These are phyloP conservation scores for Hepatocystis sp. DNA, from an alignment of 169 alveolate species.

Conservation along the genomic window DNA sequence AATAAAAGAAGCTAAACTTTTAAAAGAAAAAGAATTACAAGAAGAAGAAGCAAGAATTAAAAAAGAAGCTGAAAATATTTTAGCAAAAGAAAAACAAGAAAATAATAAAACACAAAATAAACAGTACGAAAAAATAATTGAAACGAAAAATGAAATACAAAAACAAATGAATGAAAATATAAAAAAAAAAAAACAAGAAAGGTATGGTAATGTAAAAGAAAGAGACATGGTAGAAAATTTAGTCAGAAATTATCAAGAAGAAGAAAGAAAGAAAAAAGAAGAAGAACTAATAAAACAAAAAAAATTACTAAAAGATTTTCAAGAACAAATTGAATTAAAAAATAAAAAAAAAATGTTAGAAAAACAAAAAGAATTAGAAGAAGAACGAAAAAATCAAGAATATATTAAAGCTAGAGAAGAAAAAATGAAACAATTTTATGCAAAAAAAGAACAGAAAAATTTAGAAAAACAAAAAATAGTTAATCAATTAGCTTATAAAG, in stretches of 20 bases:
- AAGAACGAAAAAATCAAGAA: conserved; percentile 63
- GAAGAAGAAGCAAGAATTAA: conserved; percentile 35
- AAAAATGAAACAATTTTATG: conserved; percentile 26
- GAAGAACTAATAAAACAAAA: conserved; percentile 47
- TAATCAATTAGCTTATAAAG: conserved; percentile 65
- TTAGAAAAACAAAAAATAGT: conserved; percentile 72
- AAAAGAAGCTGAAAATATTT: conserved; percentile 30
- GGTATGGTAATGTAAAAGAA: conserved; percentile 23
- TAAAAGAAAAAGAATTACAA: conserved; percentile 14
- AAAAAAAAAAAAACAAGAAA: conserved; percentile 47
- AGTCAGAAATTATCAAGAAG: conserved; percentile 41
- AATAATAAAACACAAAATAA: conserved; percentile 30
- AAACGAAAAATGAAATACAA: conserved; percentile 66
- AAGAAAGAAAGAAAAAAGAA: conserved; percentile 68
- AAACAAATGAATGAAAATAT: conserved; percentile 48
- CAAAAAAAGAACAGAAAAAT: conserved; percentile 59
- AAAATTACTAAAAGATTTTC: conserved; percentile 57
- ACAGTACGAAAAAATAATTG: conserved; percentile 52
- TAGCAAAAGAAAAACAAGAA: conserved; percentile 41
- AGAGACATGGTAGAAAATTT: conserved; percentile 39
- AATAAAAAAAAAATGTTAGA: conserved; percentile 51
- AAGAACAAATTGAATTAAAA: conserved; percentile 72
- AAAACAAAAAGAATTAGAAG: conserved; percentile 55
- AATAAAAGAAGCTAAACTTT: conserved; percentile 43
- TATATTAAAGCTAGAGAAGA: conserved; percentile 53